Base-by-base conservation (phyloP, 1,139 yeast genomes). In the Meyerozyma elateridarum region DNA sequence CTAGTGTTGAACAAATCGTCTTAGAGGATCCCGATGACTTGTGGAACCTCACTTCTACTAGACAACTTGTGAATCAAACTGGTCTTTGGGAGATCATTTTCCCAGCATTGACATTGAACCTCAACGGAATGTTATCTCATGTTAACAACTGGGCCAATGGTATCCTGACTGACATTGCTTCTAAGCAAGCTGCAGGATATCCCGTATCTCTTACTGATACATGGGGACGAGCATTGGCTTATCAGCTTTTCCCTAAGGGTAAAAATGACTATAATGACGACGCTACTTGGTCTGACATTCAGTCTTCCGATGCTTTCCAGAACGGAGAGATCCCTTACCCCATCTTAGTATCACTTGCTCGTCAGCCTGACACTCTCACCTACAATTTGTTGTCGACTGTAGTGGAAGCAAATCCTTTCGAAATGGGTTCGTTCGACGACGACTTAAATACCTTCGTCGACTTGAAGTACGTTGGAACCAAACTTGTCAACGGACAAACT, bases 301-400 rank as follows among this genome's bases (percentile, higher is more conserved):
- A 61, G 36, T 50, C 55, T 28, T 42, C 49, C 35, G 40, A 45
- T 4, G 38, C 45, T 9, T 64, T 64, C 36, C 38, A 45, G 14
- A 54, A 56, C 36, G 60, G 60, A 25, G 61, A 63, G 16, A 60
- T 61, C 59, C 72, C 72, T 9, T 65, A 64, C 41, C 70, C 70
- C 5, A 45, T 64, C 14, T 46, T 64, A 8, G 51, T 54, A 9
- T 56, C 67, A 1, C 42, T 62, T 20, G 71, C 67, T 5, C 50
- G 71, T 40, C 51, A 51, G 25, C 70, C 70, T 2, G 61, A 57
- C 4, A 49, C 64, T 3, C 40, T 46, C 6, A 53, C 55, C 12
- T 61, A 60, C 40, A 53, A 54, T 38, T 47, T 55, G 28, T 63
- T 62, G 44, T 58, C 67, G 8, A 61, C 70, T 0, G 60, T 63